A percentile compares a stretch with the other conserved stretches of the same genome.
Conservation (phyloP, 768 basidiomycete genomes). For the Crassisporium funariophilum region DNA sequence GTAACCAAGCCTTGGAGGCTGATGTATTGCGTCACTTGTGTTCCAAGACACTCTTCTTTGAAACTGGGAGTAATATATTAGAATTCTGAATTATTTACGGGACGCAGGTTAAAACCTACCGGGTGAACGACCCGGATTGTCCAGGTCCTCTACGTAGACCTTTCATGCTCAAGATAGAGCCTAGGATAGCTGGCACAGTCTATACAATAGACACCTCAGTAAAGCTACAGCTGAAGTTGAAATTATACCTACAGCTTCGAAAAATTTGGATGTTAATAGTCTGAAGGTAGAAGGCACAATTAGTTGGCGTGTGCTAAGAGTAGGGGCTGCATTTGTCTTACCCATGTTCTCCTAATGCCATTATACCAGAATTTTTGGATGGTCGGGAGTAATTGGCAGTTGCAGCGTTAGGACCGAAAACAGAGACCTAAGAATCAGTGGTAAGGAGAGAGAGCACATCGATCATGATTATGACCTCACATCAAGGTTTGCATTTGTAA, state of each 20-base stretch:
- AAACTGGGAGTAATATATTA: slow-evolving; percentile 26
- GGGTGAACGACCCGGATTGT: slow-evolving; percentile 39
- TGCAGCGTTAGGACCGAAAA: slow-evolving; percentile 24
- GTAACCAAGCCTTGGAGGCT: slow-evolving; percentile 37
- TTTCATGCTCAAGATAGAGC: slow-evolving; percentile 46
- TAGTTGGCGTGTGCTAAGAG: not conserved
- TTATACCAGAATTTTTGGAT: slow-evolving; percentile 26
- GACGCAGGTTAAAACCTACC: slow-evolving; percentile 27
- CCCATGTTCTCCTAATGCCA: slow-evolving; percentile 12
- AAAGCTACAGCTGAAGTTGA: no score
- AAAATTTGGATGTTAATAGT: slow-evolving; percentile 39
- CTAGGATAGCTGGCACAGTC: slow-evolving; percentile 47
- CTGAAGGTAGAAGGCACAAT: slow-evolving; percentile 12
- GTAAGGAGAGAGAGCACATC: not conserved
- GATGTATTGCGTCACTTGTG: slow-evolving; percentile 34
- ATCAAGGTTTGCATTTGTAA: slow-evolving; percentile 41
- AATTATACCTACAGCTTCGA: slow-evolving; percentile 36
- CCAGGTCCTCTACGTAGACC: slow-evolving; percentile 40
- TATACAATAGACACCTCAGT: slow-evolving; percentile 21
- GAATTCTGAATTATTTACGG: not conserved
- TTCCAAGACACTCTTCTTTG: slow-evolving; percentile 35
- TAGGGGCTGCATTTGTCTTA: no score
- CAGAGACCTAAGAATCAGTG: slow-evolving; percentile 21
- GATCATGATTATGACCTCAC: slow-evolving; percentile 27
- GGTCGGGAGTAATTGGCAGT: slow-evolving; percentile 24